Base-by-base conservation (phyloP, 257 asterid species). In the Buddleja alternifolia region DNA sequence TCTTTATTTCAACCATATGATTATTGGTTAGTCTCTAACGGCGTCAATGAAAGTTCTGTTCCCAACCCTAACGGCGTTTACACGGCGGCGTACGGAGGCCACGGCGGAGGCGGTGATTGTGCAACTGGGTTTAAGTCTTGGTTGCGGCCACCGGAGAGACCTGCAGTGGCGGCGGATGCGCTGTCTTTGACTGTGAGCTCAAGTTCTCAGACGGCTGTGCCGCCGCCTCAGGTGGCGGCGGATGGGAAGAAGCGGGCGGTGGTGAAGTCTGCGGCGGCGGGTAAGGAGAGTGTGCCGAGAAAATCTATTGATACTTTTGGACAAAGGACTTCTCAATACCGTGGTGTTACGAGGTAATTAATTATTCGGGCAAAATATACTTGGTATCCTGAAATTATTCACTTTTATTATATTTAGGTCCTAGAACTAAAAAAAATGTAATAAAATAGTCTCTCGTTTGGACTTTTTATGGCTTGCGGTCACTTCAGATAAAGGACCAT, bases 271-370 rank as follows among this genome's bases (percentile, higher is more conserved):
- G 36, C 72, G 15, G 62, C 42, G 39, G 72, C 34, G 34, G n/a
- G 63, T 4, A 83, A 71, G 67, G 90, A 84, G 64, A 14, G 75
- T 6, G 73, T 39, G 23, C 90, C 86, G 17, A 86, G 95, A 3
- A 91, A 91, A 73, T 91, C 96, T 0, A 76, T 88, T 17, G 96
- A 91, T 64, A 79, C 86, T 60, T 91, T 91, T 40, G 96, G 96
- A 12, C 96, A 91, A 60, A 79, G 97, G 66, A 91, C 97, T 34
- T 91, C 97, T 15, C 97, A 88, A 57, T 88, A 72, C 64, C 90
- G 97, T 2, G 97, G 97, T 4, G 97, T 91, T 63, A 91, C 97
- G 2, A 91, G 97, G 97, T 83, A 45, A 14, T 6, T 45, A 15
- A 34, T 58, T n/a, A n/a, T n/a, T n/a, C n/a, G n/a, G n/a, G n/a